phyloP scores from a whole-genome alignment of 257 asterid species.

The Eucommia ulmoides region DNA sequence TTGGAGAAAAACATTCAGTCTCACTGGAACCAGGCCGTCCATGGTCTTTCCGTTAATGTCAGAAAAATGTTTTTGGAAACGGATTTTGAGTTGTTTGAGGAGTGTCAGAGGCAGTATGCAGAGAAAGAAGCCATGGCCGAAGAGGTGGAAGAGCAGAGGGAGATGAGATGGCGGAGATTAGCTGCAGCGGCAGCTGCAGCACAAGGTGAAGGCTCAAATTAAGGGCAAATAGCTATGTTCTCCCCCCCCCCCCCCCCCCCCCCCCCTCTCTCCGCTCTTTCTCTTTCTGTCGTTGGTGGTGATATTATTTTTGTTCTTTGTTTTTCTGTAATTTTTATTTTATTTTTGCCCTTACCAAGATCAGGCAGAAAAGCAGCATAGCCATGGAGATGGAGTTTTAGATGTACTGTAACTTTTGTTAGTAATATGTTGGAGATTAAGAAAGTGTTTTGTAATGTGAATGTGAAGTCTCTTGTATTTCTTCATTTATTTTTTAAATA shows the following conservation, averaged over 20 bases:
- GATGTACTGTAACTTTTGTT: slow-evolving; percentile 25
- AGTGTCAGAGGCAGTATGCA: slow-evolving; percentile 47
- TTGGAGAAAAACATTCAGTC: slow-evolving; percentile 54
- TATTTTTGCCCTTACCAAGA: slow-evolving; percentile 23
- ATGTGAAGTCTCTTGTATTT: slow-evolving; percentile 25
- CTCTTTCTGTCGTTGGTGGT: slow-evolving; percentile 19
- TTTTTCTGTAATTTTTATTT: slow-evolving; percentile 9
- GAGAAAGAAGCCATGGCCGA: slow-evolving; percentile 34
- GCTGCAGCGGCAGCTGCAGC: slow-evolving; percentile 40
- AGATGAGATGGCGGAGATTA: slow-evolving; percentile 61
- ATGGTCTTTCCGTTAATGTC: slow-evolving; percentile 48
- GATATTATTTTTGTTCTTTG: slow-evolving; percentile 23
- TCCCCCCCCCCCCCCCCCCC: slow-evolving; percentile 9
- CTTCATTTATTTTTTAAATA: slow-evolving; percentile 13
- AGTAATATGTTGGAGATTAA: slow-evolving; percentile 20
- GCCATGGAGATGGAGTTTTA: slow-evolving; percentile 32
- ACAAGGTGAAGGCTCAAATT: slow-evolving; percentile 19
- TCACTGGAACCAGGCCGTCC: slow-evolving; percentile 83
- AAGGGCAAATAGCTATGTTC: slow-evolving; percentile 11
- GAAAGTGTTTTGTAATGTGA: slow-evolving; percentile 32
- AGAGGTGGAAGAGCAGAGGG: slow-evolving; percentile 45
- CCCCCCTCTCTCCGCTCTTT: slow-evolving; percentile 13
- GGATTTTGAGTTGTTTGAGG: slow-evolving; percentile 60
- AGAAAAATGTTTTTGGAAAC: slow-evolving; percentile 60
- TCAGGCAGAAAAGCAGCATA: slow-evolving; percentile 26